phyloP scores from a whole-genome alignment of 2,329 filamentous ascomycete species.

The Fonsecaea pedrosoi region DNA sequence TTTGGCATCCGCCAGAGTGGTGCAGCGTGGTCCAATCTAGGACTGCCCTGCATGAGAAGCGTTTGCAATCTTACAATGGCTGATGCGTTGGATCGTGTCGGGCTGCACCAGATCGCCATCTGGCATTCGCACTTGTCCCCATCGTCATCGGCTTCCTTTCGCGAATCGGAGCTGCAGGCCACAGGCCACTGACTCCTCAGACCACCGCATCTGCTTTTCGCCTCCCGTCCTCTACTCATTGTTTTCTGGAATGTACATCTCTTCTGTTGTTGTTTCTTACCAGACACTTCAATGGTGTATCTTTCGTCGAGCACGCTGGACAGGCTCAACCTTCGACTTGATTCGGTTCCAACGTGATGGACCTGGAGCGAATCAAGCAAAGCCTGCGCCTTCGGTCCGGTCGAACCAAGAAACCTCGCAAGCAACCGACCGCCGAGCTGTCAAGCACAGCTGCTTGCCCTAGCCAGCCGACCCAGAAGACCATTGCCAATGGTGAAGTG shows the following conservation, averaged over 20 bases:
- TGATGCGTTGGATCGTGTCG: constrained; percentile 2
- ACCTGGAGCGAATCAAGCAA: constrained; percentile 40
- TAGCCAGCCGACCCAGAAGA: constrained; percentile 2
- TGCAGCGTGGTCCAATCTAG: constrained; percentile 1
- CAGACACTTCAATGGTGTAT: background rate
- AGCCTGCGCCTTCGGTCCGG: constrained; percentile 39
- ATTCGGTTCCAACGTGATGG: constrained; percentile 28
- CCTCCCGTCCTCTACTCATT: background rate
- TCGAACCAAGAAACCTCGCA: constrained; percentile 35
- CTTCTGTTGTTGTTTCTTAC: background rate
- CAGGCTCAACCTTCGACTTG: background rate
- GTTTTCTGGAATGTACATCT: constrained; percentile 3
- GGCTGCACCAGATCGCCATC: constrained; percentile 4
- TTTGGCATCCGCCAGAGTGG: background rate
- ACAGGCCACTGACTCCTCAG: constrained; percentile 51
- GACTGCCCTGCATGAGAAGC: background rate
- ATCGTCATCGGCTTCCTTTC: constrained; percentile 16
- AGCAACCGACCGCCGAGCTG: constrained; percentile 14
- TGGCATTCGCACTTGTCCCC: constrained; percentile 12
- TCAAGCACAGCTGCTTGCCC: background rate
- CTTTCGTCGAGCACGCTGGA: background rate
- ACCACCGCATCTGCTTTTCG: constrained; percentile 53
- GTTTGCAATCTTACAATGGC: background rate
- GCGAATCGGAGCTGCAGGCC: constrained; percentile 21
- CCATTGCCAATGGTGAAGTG: constrained; percentile 4